phyloP scores from a whole-genome alignment of 345 rosid species.

The Aquilaria sinensis region DNA sequence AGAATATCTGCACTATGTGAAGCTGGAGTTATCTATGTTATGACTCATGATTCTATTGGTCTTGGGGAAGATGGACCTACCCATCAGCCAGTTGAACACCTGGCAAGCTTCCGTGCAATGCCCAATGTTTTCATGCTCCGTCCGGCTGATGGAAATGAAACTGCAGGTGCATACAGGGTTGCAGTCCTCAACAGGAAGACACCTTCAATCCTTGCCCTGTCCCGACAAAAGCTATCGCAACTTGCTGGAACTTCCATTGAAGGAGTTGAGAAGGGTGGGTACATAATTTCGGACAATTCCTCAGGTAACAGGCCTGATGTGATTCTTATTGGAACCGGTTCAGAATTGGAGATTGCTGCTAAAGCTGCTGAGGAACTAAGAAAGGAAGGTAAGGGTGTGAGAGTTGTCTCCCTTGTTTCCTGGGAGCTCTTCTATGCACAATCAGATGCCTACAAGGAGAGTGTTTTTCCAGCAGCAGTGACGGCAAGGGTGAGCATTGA shows the following conservation, averaged over 20 bases:
- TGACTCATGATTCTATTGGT: conserved; percentile 77
- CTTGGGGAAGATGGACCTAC: conserved; percentile 79
- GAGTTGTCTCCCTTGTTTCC: conserved; percentile 77
- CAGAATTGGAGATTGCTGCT: conserved; percentile 62
- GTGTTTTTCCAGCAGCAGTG: conserved; percentile 70
- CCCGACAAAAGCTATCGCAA: conserved; percentile 61
- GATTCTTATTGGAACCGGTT: conserved; percentile 68
- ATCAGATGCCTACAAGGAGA: conserved; percentile 77
- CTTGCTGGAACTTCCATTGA: conserved; percentile 63
- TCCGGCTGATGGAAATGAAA: conserved; percentile 73
- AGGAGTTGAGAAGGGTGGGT: conserved; percentile 68
- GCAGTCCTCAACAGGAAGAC: conserved; percentile 48
- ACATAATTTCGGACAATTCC: conserved; percentile 57
- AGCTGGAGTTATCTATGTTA: conserved; percentile 65
- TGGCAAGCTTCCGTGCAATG: conserved; percentile 81
- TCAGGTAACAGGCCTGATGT: conserved; percentile 60
- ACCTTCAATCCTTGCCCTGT: conserved; percentile 60
- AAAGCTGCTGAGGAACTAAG: conserved; percentile 63
- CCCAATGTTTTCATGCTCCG: conserved; percentile 69
- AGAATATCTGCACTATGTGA: conserved; percentile 61
- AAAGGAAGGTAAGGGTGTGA: conserved; percentile 72
- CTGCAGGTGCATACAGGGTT: conserved; percentile 70
- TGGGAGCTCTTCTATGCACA: conserved; percentile 91
- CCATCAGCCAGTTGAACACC: conserved; percentile 67
- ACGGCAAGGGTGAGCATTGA: conserved; percentile 88